Percentiles rank a stretch among this genome's conserved stretches.
These are phyloP conservation scores for Microcyclospora tardicrescens DNA, from an alignment of 2,329 filamentous ascomycete genomes.

Conservation along the genomic window DNA sequence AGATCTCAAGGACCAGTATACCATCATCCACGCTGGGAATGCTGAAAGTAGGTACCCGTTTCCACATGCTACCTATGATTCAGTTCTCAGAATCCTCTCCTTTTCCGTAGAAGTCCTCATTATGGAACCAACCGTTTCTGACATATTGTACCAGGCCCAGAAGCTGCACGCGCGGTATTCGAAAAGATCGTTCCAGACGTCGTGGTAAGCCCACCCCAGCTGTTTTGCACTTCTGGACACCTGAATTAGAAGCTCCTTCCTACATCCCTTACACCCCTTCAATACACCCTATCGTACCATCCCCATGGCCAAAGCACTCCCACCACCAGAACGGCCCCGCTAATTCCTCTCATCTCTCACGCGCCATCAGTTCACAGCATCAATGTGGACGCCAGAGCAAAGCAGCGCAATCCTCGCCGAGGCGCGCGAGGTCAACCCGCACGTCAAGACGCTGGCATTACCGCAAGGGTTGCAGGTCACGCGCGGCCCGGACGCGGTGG, in stretches of 20 bases:
- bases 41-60: conserved; percentile 45
- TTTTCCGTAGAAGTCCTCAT: not conserved
- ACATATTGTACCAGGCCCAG: conserved; percentile 3
- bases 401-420: conserved; percentile 32
- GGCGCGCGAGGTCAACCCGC: conserved; percentile 33
- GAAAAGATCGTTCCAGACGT: conserved; percentile 19
- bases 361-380: conserved; percentile 44
- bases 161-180: conserved; percentile 4
- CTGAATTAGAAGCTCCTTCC: no score
- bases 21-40: conserved; percentile 50
- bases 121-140: no score
- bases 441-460: conserved; percentile 40
- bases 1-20: conserved; percentile 49
- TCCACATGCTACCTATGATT: not conserved
- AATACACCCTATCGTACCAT: not conserved
- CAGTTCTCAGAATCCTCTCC: no score
- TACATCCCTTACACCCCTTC: not conserved
- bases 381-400: conserved; percentile 44
- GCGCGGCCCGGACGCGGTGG: conserved; percentile 42
- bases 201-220: conserved; percentile 30
- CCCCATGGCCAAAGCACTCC: not conserved
- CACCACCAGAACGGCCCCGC: no score
- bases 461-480: conserved; percentile 43
- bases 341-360: conserved; percentile 1
- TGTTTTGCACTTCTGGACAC: no score